Evolutionary conservation across 192 early-diverging fungal genomes (phyloP).

Genomic region (Umbelopsis ramanniana): DNA sequence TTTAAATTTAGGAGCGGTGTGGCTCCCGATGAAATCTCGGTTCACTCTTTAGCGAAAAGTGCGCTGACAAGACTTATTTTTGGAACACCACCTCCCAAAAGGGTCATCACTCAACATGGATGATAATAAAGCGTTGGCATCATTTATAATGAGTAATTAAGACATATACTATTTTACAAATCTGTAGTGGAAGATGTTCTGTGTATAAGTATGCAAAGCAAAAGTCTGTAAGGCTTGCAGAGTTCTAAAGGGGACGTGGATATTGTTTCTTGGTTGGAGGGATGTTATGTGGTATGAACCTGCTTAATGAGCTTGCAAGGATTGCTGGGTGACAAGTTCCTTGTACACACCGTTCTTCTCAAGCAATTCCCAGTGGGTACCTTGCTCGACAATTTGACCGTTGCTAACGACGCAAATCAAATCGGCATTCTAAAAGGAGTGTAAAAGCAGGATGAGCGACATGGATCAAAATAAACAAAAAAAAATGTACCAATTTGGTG

Average conservation of each 20-base stretch:
- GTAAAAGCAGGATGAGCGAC: not conserved
- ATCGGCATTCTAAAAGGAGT: constrained; percentile 65
- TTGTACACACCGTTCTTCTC: constrained; percentile 59
- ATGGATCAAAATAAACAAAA: not conserved
- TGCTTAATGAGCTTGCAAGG: constrained; percentile 50
- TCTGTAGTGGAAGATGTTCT: not conserved
- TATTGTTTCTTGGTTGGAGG: not conserved
- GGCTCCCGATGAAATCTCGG: not conserved
- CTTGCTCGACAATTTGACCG: constrained; percentile 71
- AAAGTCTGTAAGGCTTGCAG: not conserved
- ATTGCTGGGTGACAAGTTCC: constrained; percentile 67
- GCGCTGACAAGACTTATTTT: not conserved
- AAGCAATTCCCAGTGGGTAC: constrained; percentile 80
- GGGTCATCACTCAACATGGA: not conserved
- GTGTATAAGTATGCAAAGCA: not conserved
- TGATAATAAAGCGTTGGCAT: not conserved
- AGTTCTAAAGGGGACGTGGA: constrained; percentile 7
- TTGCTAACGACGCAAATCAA: constrained; percentile 82
- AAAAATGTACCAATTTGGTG: not conserved
- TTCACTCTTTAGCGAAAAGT: not conserved
- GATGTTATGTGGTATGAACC: not conserved
- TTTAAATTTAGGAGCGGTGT: not conserved
- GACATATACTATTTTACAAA: constrained; percentile 12
- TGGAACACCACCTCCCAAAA: not conserved
- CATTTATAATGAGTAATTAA: not conserved